phyloP scores from a whole-genome alignment of 768 basidiomycete genomes.

The Lactarius hengduanensis region DNA sequence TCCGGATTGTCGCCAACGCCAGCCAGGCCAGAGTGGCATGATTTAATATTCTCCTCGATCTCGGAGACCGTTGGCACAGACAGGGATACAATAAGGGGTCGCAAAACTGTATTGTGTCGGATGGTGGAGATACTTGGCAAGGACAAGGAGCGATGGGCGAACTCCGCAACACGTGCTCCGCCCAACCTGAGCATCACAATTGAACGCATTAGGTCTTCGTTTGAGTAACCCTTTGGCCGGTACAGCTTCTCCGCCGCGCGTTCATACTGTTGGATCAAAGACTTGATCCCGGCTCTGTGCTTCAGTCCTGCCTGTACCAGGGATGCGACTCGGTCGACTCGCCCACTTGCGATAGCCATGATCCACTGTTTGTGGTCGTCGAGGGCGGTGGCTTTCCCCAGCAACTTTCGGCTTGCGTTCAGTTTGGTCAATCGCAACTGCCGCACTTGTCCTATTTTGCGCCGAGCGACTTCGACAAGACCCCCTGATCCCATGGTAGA shows the following conservation, averaged over 20 bases:
- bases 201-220: background rate
- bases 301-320: background rate
- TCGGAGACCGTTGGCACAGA: background rate
- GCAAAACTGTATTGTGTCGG: too few species aligned
- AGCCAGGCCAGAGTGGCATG: background rate
- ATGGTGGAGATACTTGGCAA: background rate
- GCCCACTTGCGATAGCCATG: background rate
- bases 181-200: background rate
- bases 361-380: too few species aligned
- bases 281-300: background rate
- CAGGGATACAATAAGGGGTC: background rate
- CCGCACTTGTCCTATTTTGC: too few species aligned
- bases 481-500: too few species aligned
- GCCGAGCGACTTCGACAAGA: too few species aligned
- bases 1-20: background rate
- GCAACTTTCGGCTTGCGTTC: too few species aligned
- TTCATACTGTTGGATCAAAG: background rate
- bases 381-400: too few species aligned
- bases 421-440: too few species aligned
- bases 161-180: background rate
- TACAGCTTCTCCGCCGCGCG: background rate
- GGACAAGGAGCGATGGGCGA: background rate
- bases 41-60: background rate
- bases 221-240: background rate
- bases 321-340: background rate